These are phyloP conservation scores for Hortiboletus rubellus DNA, from an alignment of 1,284 basidiomycete species.

Conservation along the genomic window DNA sequence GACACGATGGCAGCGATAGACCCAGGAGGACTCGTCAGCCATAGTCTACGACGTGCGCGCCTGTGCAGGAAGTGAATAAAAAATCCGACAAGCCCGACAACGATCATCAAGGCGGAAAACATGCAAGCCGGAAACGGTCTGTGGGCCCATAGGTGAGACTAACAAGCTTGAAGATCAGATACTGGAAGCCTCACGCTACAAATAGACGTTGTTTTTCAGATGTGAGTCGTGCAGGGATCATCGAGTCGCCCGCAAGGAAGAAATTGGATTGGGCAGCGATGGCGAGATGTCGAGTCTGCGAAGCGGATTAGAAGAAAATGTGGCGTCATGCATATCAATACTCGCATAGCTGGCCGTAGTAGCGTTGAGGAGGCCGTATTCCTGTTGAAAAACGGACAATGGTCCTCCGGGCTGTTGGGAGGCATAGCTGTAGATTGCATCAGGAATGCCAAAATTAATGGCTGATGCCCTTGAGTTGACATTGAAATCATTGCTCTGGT, in stretches of 20 bases:
- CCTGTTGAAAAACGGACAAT: slow-evolving; percentile 45
- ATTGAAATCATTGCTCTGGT: slow-evolving; percentile 41
- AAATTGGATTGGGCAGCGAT: slow-evolving; percentile 56
- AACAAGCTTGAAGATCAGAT: neutral
- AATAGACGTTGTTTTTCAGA: slow-evolving; percentile 48
- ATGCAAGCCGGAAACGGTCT: slow-evolving; percentile 52
- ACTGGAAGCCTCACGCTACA: slow-evolving; percentile 48
- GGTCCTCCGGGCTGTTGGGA: slow-evolving; percentile 39
- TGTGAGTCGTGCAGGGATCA: slow-evolving; percentile 42
- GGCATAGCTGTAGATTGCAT: slow-evolving; percentile 55
- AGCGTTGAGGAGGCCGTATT: slow-evolving; percentile 51
- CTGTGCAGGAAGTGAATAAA: slow-evolving; percentile 49
- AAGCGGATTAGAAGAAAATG: neutral
- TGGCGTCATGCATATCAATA: slow-evolving; percentile 1
- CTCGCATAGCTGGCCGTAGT: slow-evolving; percentile 54
- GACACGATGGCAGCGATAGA: slow-evolving; percentile 56
- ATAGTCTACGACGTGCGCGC: slow-evolving; percentile 48
- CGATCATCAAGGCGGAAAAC: slow-evolving; percentile 48
- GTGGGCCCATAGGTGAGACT: slow-evolving; percentile 12
- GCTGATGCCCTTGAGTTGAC: slow-evolving; percentile 50
- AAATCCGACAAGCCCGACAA: slow-evolving; percentile 48
- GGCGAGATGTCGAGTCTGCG: slow-evolving; percentile 57
- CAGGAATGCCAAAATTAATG: slow-evolving; percentile 49
- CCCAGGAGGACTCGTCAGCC: slow-evolving; percentile 56
- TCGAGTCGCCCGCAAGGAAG: slow-evolving; percentile 44